phyloP scores from a whole-genome alignment of 2,329 filamentous ascomycete genomes.

The Metarhizium humberi region DNA sequence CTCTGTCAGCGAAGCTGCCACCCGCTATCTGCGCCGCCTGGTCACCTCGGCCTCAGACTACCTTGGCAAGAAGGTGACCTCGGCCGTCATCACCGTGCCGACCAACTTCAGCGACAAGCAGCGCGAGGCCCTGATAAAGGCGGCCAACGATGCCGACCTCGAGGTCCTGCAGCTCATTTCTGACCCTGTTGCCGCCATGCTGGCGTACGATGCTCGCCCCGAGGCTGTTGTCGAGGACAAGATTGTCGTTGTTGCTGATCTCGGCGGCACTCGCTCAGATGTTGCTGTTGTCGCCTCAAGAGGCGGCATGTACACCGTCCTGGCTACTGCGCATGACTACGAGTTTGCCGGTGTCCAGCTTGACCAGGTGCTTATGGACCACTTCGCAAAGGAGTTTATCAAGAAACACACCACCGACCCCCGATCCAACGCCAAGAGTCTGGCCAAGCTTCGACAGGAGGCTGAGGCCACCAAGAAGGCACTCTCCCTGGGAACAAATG shows the following conservation, averaged over 20 bases:
- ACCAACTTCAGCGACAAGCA: slow-evolving; percentile 89
- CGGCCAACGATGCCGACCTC: slow-evolving; percentile 71
- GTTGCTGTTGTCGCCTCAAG: slow-evolving; percentile 83
- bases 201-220: slow-evolving; percentile 84
- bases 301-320: slow-evolving; percentile 91
- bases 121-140: slow-evolving; percentile 67
- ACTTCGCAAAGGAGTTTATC: slow-evolving; percentile 97
- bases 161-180: slow-evolving; percentile 89
- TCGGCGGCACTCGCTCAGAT: slow-evolving; percentile 88
- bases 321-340: slow-evolving; percentile 92
- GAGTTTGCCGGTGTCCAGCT: slow-evolving; percentile 80
- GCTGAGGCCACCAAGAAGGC: slow-evolving; percentile 88
- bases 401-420: slow-evolving; percentile 94
- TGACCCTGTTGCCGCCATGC: slow-evolving; percentile 79
- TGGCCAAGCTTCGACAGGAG: slow-evolving; percentile 90
- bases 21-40: slow-evolving; percentile 75
- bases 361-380: slow-evolving; percentile 85
- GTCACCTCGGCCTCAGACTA: slow-evolving; percentile 81
- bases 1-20: slow-evolving; percentile 70
- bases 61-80: slow-evolving; percentile 84
- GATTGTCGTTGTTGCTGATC: slow-evolving; percentile 80
- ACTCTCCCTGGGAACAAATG: slow-evolving; percentile 78
- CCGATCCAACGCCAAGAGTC: slow-evolving; percentile 65
- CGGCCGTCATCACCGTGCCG: slow-evolving; percentile 88
- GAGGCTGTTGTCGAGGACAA: slow-evolving; percentile 73